Conservation (phyloP, 2,329 filamentous ascomycete genomes). For the Calonectria crousiana region DNA sequence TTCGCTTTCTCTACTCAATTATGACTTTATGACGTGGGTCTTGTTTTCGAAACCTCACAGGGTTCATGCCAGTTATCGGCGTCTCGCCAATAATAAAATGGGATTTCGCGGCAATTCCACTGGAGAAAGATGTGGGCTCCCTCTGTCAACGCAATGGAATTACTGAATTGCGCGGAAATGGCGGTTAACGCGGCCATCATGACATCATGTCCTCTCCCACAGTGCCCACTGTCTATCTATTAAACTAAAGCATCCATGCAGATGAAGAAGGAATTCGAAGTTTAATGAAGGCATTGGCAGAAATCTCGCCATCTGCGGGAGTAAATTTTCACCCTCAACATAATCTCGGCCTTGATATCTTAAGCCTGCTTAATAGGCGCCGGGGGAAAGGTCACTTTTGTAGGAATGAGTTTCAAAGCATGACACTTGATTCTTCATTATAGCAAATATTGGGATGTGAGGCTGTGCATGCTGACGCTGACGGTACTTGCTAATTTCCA, state of each 20-base stretch:
- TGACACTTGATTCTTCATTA: not conserved
- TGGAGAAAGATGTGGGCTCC: not conserved
- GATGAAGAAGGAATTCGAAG: not conserved
- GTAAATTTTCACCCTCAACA: not conserved
- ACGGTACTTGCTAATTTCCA: not conserved
- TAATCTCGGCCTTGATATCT: not conserved
- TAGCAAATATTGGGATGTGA: not conserved
- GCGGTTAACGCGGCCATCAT: not conserved
- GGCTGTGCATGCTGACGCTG: not conserved
- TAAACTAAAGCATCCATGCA: not conserved
- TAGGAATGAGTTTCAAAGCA: not conserved
- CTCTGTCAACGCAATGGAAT: not conserved
- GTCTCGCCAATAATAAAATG: not conserved
- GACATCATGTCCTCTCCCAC: not conserved
- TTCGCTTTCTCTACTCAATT: not conserved
- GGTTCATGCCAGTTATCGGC: not conserved
- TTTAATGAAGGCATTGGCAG: not conserved
- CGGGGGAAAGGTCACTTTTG: not conserved
- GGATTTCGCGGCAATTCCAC: not conserved
- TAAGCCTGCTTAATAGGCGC: not conserved
- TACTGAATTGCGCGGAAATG: not conserved
- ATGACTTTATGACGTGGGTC: not conserved
- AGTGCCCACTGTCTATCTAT: not conserved
- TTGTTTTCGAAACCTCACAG: not conserved
- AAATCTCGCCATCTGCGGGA: not conserved